Percentiles rank a stretch among this genome's conserved stretches.
Conservation (phyloP, 1,284 basidiomycete species). For the Boletus smithii region DNA sequence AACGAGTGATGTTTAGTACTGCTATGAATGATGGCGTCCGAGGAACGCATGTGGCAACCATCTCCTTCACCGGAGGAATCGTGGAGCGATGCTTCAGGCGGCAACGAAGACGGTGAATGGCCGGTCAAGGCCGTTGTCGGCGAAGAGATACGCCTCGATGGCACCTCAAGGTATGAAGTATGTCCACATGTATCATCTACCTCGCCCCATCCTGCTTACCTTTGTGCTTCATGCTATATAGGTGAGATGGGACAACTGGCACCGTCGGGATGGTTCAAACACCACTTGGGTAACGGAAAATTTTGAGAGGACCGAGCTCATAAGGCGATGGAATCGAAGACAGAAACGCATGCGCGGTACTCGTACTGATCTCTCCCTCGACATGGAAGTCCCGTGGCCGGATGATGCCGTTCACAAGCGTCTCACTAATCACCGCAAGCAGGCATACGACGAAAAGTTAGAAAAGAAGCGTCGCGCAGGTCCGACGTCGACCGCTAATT, state of each 20-base stretch:
- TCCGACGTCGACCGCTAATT: conserved; percentile 15
- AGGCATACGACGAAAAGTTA: conserved; percentile 46
- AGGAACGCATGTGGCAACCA: conserved; percentile 26
- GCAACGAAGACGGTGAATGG: conserved; percentile 35
- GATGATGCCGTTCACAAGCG: conserved; percentile 42
- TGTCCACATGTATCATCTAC: conserved; percentile 5
- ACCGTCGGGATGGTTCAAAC: conserved; percentile 38
- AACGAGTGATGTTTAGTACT: too few species aligned
- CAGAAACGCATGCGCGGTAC: conserved; percentile 14
- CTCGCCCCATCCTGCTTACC: not conserved
- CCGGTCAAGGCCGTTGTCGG: conserved; percentile 37
- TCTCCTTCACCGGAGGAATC: conserved; percentile 35
- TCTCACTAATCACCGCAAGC: conserved; percentile 38
- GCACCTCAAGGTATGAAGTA: conserved; percentile 37
- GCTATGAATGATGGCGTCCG: not conserved
- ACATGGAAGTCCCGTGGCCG: conserved; percentile 32
- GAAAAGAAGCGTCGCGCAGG: conserved; percentile 13
- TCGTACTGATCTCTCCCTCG: conserved; percentile 20
- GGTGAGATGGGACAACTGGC: conserved; percentile 41
- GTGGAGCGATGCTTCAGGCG: conserved; percentile 34
- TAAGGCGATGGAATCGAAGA: conserved; percentile 31
- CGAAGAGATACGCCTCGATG: conserved; percentile 38
- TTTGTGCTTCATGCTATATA: conserved; percentile 20
- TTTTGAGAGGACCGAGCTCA: conserved; percentile 19
- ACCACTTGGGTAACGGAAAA: conserved; percentile 39